phyloP scores from a whole-genome alignment of 257 asterid genomes.

The Solanum clarkiae region DNA sequence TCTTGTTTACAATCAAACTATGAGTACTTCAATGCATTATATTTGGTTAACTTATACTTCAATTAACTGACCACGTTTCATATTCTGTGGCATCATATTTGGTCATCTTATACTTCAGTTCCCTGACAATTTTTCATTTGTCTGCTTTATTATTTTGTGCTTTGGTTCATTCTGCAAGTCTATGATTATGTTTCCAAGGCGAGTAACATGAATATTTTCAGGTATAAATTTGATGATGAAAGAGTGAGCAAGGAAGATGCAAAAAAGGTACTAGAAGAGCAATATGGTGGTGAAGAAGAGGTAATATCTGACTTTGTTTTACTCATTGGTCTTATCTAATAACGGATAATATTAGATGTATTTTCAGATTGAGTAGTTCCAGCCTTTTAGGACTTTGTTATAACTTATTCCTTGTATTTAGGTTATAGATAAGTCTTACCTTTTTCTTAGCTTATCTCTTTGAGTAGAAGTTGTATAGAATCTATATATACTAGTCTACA shows the following conservation, averaged over 20 bases:
- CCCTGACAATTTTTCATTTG: not conserved
- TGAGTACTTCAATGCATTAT: not conserved
- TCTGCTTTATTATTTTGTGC: not conserved
- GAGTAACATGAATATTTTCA: constrained; percentile 5
- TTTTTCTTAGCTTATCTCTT: no score
- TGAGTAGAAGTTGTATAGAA: no score
- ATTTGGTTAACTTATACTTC: not conserved
- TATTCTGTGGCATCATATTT: not conserved
- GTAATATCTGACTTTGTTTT: constrained; percentile 13
- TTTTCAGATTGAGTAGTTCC: no score
- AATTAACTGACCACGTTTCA: not conserved
- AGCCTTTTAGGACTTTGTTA: no score
- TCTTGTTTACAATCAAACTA: not conserved
- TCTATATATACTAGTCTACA: no score
- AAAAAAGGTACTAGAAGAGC: constrained; percentile 89
- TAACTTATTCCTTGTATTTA: no score
- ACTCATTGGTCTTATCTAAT: not conserved
- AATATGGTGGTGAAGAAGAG: constrained; percentile 98
- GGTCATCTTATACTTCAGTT: not conserved
- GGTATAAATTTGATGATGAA: constrained; percentile 97
- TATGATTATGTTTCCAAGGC: constrained; percentile 7
- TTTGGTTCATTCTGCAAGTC: not conserved
- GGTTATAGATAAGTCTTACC: no score
- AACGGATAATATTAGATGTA: no score
- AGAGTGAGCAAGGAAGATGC: constrained; percentile 92